Conservation (phyloP, 2,329 filamentous ascomycete species). For the Zymoseptoria brevis region DNA sequence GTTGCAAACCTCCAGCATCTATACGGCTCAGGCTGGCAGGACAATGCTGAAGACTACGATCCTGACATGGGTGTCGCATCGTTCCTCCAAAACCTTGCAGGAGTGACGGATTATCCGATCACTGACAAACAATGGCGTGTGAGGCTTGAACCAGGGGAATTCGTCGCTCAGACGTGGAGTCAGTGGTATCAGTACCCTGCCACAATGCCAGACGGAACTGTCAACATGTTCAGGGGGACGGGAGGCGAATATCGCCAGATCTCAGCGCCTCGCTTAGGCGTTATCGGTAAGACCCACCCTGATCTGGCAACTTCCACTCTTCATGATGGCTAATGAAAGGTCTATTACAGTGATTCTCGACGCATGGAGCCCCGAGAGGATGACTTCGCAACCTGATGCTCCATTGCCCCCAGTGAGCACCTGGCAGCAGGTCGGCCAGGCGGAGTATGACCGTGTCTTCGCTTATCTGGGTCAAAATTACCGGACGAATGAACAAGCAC, state of each 20-base stretch:
- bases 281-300: background rate
- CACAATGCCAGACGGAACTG: background rate
- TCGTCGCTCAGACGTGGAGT: background rate
- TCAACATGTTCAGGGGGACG: background rate
- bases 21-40: too few relatives aligned
- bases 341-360: background rate
- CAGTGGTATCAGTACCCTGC: background rate
- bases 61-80: too few relatives aligned
- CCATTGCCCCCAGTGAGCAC: background rate
- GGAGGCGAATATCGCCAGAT: background rate
- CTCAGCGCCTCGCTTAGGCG: background rate
- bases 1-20: too few relatives aligned
- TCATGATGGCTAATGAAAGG: too few relatives aligned
- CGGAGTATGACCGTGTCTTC: background rate
- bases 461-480: too few relatives aligned
- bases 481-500: too few relatives aligned
- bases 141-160: background rate
- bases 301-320: too few relatives aligned
- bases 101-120: too few relatives aligned
- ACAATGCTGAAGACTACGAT: too few relatives aligned
- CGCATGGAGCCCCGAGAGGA: background rate
- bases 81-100: too few relatives aligned
- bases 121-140: too few relatives aligned
- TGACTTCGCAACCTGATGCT: background rate
- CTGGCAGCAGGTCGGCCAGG: background rate